Evolutionary conservation across 805 yeast species (phyloP).

Genomic region (Pichia nanzhaoensis): DNA sequence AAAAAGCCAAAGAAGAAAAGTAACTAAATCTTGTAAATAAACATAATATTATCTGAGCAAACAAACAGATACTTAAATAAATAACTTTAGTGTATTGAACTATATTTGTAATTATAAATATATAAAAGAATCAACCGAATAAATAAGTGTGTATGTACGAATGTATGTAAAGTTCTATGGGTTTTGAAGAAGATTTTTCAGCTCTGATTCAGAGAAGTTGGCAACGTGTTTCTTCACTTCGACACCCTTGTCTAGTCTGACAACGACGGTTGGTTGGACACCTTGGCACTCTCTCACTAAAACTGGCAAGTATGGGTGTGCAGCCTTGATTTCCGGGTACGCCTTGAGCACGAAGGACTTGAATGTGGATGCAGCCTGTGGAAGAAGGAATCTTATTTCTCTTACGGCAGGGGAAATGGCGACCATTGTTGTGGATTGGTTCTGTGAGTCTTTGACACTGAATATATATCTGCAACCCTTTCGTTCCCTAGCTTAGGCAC

Average conservation of each 20-base stretch:
- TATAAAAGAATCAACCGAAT: neutral
- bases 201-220: constrained; percentile 41
- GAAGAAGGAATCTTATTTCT: constrained; percentile 76
- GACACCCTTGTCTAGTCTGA: constrained; percentile 57
- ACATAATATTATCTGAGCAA: neutral
- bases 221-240: constrained; percentile 45
- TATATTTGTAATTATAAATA: no score
- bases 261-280: constrained; percentile 64
- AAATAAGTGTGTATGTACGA: no score
- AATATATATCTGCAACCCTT: no score
- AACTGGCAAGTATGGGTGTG: constrained; percentile 64
- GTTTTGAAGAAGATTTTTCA: constrained; percentile 30
- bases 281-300: constrained; percentile 73
- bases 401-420: constrained; percentile 47
- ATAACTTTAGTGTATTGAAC: neutral
- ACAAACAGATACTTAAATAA: neutral
- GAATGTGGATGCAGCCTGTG: constrained; percentile 68
- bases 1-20: constrained; percentile 13
- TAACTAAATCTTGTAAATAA: neutral
- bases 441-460: no score
- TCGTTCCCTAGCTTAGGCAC: no score
- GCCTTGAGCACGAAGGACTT: constrained; percentile 52
- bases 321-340: constrained; percentile 58
- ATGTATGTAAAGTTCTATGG: constrained; percentile 11
- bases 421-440: constrained; percentile 7